Evolutionary conservation across 2,329 filamentous ascomycete genomes (phyloP), one percentile per base, ranked within the genome.

Genomic region (Coleophoma cylindrospora): DNA sequence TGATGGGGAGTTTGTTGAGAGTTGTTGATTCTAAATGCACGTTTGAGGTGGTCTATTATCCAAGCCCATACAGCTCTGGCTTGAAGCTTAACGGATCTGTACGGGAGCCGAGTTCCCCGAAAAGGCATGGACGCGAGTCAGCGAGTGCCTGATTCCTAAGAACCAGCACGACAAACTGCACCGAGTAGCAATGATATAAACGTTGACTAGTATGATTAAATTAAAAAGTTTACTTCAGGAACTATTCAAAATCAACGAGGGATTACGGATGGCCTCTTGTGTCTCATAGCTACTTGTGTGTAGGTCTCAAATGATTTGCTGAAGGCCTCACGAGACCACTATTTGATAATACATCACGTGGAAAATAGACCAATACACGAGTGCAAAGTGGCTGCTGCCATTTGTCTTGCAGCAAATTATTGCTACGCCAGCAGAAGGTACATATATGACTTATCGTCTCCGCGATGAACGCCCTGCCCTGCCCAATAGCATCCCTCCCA

Each of bases 61-160:
- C 7, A 27, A 27, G 27, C 7, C 6, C 27, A 27, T 27, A 27
- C 27, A 27, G 27, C 27, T 27, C 27, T 27, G 27, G 27, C 27
- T 38, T 38, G 36, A 44, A 44, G 41, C 19, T 21, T 27, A 27
- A 44, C 19, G 15, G 22, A 21, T 21, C 22, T 38, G 21, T 43
- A 22, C 19, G 41, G 17, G 21, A 44, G 41, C 17, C 41, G 27
- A 27, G 27, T 27, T 27, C 3, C 27, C 27, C 27, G 41, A 27
- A 44, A 7, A 11, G 19, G 41, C 41, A 44, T 44, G 21, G 41
- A 44, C 41, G 41, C 41, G 41, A 44, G 41, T 44, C 41, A 33
- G 41, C 27, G 4, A 27, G 27, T 27, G 27, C 27, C 27, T 27
- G 27, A 27, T 27, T 27, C 27, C 27, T 27, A 27, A 27, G 27